Conservation (phyloP, 176 grass and related monocot genomes). For the Puccinellia tenuiflora region DNA sequence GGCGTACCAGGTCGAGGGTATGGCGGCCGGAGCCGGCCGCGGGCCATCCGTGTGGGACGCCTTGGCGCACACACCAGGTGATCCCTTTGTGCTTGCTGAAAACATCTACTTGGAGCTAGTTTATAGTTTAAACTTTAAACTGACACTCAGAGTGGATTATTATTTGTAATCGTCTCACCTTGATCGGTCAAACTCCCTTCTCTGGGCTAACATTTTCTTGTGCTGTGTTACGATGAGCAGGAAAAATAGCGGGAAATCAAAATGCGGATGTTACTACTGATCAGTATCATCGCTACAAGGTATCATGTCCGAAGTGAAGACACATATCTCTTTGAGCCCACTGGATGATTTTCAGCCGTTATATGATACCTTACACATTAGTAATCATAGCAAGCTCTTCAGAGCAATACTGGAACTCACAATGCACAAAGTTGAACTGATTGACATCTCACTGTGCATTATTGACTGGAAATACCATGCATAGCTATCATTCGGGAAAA, state of each 20-base stretch:
- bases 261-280: slow-evolving; percentile 54
- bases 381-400: neutral
- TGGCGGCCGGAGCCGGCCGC: slow-evolving; percentile 31
- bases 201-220: neutral
- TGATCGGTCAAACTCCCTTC: neutral
- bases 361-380: neutral
- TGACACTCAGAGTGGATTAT: too few relatives aligned
- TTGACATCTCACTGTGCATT: neutral
- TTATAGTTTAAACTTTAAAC: too few relatives aligned
- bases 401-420: neutral
- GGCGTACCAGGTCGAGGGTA: slow-evolving; percentile 68
- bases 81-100: neutral
- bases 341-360: neutral
- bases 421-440: neutral
- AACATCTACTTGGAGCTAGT: too few relatives aligned
- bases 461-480: neutral
- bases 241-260: slow-evolving; percentile 32
- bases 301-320: neutral
- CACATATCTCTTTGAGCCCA: neutral
- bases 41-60: slow-evolving; percentile 54
- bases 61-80: slow-evolving; percentile 48
- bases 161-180: neutral
- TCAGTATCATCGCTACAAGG: slow-evolving; percentile 70
- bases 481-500: too few relatives aligned
- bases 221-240: slow-evolving; percentile 16